Conservation (phyloP, 1,139 yeast genomes). For the Geotrichum phurueaensis region DNA sequence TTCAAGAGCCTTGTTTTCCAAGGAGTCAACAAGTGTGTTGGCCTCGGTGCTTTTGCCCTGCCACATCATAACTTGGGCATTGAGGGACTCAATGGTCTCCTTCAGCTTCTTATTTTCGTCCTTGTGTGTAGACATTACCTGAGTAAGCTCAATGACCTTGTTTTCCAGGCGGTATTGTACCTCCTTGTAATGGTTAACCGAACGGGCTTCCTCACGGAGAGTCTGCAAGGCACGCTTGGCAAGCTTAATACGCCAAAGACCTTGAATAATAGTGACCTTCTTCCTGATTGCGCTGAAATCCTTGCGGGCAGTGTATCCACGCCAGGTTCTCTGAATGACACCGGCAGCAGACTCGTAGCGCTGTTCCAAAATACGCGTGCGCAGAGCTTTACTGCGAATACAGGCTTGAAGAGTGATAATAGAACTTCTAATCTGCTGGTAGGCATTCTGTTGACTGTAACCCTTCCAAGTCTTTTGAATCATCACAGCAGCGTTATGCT, state of each 20-base stretch:
- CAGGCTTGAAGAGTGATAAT: slow-evolving; percentile 60
- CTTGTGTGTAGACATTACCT: slow-evolving; percentile 67
- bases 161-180: slow-evolving; percentile 90
- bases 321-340: slow-evolving; percentile 61
- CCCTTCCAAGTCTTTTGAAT: slow-evolving; percentile 75
- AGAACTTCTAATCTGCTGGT: slow-evolving; percentile 42
- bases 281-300: slow-evolving; percentile 41
- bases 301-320: slow-evolving; percentile 51
- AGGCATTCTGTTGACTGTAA: slow-evolving; percentile 47
- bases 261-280: slow-evolving; percentile 67
- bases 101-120: slow-evolving; percentile 74
- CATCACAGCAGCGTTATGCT: slow-evolving; percentile 57
- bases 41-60: slow-evolving; percentile 32
- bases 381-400: slow-evolving; percentile 60
- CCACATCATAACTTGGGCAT: slow-evolving; percentile 33
- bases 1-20: slow-evolving; percentile 49
- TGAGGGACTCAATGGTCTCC: slow-evolving; percentile 52
- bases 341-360: slow-evolving; percentile 63
- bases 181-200: slow-evolving; percentile 83
- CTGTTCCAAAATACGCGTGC: slow-evolving; percentile 43
- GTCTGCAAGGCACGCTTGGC: slow-evolving; percentile 62
- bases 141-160: slow-evolving; percentile 91
- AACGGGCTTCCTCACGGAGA: slow-evolving; percentile 78
- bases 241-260: slow-evolving; percentile 65
- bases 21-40: slow-evolving; percentile 26